Base-by-base conservation (phyloP, 106 monocot species). In the Dendrobium nobile region DNA sequence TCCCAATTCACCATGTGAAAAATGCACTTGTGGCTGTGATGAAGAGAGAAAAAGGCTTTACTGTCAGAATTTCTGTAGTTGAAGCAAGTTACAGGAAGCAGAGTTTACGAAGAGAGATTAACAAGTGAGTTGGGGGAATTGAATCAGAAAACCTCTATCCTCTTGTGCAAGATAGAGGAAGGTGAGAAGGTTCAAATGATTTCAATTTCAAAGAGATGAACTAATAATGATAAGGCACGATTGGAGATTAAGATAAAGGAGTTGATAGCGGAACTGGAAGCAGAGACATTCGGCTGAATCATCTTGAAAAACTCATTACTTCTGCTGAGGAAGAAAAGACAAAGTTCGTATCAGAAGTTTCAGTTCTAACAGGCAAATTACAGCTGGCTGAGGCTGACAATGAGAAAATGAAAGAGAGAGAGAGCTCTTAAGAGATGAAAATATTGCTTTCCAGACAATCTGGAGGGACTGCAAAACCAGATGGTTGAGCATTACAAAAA, bases 31-130 rank as follows among this genome's bases (percentile, higher is more conserved):
- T 37, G 31, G 77, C 43, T 81, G 24, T 47, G n/a, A n/a, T 54
- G 77, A 79, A 45, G 88, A 78, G 88, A 85, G 68, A 88, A 84
- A 9, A 79, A 33, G 22, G 45, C 20, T 27, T 73, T 91, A 75
- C 9, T 28, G 3, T 80, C 83, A 31, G 80, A 65, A 76, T 68
- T 54, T 84, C 78, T 45, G 67, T 7, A 17, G 7, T 80, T 41
- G 58, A 10, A 54, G 20, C 74, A 80, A 80, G 75, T 61, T 82
- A 45, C 73, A 84, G 43, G 18, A 84, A 82, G 78, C 64, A 28
- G 83, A 82, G 4, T 44, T 48, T 37, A 81, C 16, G 51, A 37
- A 18, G 81, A 79, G 54, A 56, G 83, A 51, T 45, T 85, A 55
- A 64, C 80, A 41, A 77, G 77, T 24, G 20, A 89, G 77, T 26